Conservation (phyloP, 306 rosid genomes). For the Pyrus pyrifolia region DNA sequence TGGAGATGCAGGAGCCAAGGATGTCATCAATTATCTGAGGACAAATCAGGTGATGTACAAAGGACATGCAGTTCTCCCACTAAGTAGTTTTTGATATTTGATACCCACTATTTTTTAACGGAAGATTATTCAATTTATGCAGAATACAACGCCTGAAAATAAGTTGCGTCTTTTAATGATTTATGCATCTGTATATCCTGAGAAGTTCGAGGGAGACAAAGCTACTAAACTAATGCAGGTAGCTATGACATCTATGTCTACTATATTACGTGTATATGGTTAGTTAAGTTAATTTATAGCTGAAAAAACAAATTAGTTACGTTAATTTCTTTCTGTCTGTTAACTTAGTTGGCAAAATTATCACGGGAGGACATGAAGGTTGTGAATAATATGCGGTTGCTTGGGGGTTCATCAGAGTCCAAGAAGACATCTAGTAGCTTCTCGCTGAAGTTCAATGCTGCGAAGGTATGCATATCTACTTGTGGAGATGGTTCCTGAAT, state of each 20-base stretch:
- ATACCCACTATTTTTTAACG: background rate
- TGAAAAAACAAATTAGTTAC: background rate
- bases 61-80: constrained; percentile 10
- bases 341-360: constrained; percentile 68
- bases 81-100: background rate
- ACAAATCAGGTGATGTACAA: constrained; percentile 58
- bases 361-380: constrained; percentile 81
- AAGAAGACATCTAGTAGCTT: constrained; percentile 43
- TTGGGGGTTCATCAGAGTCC: constrained; percentile 48
- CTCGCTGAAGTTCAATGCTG: constrained; percentile 77
- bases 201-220: constrained; percentile 91
- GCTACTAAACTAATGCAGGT: constrained; percentile 92
- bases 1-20: constrained; percentile 95
- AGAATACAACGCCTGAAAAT: constrained; percentile 57
- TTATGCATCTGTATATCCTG: constrained; percentile 77
- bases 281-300: background rate
- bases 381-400: constrained; percentile 62
- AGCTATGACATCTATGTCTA: background rate
- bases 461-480: constrained; percentile 45
- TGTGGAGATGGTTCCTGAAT: background rate
- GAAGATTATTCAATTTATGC: constrained; percentile 22
- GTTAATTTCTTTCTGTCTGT: constrained; percentile 9
- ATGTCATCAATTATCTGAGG: constrained; percentile 72
- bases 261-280: background rate
- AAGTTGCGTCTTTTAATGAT: constrained; percentile 92